phyloP scores from a whole-genome alignment of 768 basidiomycete genomes.

The Xerocomus spinulosus region DNA sequence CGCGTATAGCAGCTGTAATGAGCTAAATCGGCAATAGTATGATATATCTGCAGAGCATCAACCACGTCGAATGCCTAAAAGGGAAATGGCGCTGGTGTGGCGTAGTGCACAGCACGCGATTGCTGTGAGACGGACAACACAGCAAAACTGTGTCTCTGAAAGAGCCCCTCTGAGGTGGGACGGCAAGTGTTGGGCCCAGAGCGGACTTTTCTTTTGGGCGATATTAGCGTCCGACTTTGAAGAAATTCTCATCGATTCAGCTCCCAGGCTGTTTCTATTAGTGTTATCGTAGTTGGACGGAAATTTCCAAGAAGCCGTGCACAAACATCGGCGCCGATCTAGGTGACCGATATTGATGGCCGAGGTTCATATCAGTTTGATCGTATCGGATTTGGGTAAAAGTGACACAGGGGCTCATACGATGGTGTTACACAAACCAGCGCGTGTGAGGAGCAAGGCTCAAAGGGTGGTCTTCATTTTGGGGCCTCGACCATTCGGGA shows the following conservation, averaged over 20 bases:
- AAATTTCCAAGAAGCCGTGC: neutral
- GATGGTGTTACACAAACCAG: neutral
- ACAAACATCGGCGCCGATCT: constrained; percentile 5
- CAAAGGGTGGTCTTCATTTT: neutral
- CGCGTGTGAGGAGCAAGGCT: neutral
- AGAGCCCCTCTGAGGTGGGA: neutral
- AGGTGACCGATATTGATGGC: neutral
- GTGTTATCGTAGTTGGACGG: neutral
- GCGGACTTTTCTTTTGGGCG: constrained; percentile 12
- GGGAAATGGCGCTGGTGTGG: constrained; percentile 3
- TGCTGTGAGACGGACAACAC: constrained; percentile 3
- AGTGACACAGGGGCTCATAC: too few relatives aligned
- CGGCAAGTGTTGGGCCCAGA: constrained; percentile 1
- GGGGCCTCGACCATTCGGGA: constrained; percentile 3
- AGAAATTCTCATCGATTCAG: neutral
- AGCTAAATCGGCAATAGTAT: neutral
- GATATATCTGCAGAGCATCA: neutral
- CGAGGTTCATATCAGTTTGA: neutral
- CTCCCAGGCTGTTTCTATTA: neutral
- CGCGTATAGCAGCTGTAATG: neutral
- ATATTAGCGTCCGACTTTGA: constrained; percentile 6
- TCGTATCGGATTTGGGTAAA: too few relatives aligned
- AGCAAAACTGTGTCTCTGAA: constrained; percentile 13
- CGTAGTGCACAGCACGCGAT: constrained; percentile 15
- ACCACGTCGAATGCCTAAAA: constrained; percentile 11